phyloP scores from a whole-genome alignment of 2,329 filamentous ascomycete genomes.

The Pyrenophora teres region DNA sequence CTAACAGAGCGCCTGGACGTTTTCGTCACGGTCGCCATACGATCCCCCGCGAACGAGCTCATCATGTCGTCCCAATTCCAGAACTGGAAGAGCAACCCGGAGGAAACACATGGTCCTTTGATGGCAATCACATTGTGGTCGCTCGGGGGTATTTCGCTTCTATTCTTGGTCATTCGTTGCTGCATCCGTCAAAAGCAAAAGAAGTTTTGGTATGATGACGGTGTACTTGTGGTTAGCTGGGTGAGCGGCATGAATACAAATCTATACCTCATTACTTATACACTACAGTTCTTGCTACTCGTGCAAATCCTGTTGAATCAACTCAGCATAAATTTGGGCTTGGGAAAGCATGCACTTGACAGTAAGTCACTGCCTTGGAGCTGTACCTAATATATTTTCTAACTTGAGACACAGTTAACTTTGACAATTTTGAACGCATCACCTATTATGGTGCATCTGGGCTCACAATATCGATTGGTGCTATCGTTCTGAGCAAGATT shows the following conservation, averaged over 20 bases:
- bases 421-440: conserved; percentile 6
- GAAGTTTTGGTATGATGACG: conserved; percentile 7
- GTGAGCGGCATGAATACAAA: background rate
- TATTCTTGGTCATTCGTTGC: conserved; percentile 2
- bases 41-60: background rate
- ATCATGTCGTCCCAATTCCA: conserved; percentile 5
- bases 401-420: background rate
- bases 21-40: background rate
- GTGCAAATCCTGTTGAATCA: background rate
- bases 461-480: conserved; percentile 9
- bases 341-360: conserved; percentile 8
- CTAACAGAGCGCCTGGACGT: background rate
- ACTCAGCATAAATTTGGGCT: conserved; percentile 3
- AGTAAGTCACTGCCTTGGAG: background rate
- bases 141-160: background rate
- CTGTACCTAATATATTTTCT: background rate
- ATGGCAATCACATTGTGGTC: conserved; percentile 3
- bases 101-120: conserved; percentile 3
- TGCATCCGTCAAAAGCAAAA: background rate
- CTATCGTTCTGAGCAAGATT: conserved; percentile 21
- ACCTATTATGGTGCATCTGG: conserved; percentile 6
- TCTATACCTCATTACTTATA: background rate
- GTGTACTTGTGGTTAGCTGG: conserved; percentile 5
- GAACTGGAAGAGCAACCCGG: conserved; percentile 6
- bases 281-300: background rate